A percentile compares a stretch with the other conserved stretches of the same genome.
These are phyloP conservation scores for Cystofilobasidium ferigula DNA, from an alignment of 768 basidiomycete genomes.

Conservation along the genomic window DNA sequence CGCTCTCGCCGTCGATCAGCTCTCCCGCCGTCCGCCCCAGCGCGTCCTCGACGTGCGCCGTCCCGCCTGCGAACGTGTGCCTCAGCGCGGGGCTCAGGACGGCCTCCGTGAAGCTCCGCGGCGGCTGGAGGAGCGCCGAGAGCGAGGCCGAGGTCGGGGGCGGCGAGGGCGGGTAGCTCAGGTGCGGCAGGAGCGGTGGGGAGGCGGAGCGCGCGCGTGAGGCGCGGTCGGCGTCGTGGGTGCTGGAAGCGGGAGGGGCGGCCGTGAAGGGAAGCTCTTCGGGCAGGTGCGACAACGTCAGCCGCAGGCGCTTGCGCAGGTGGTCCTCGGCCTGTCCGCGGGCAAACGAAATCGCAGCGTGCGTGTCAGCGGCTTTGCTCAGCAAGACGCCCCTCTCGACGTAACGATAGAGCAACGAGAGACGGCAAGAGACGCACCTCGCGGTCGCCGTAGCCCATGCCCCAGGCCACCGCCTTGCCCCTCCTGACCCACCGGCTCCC, in stretches of 20 bases:
- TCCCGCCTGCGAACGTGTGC: constrained; percentile 73
- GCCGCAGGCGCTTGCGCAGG: constrained; percentile 17
- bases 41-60: constrained; percentile 57
- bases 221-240: not conserved
- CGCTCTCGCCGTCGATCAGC: constrained; percentile 70
- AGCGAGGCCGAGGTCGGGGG: constrained; percentile 51
- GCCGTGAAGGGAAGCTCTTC: not conserved
- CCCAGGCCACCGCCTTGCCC: constrained; percentile 75
- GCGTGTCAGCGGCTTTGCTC: too few species aligned
- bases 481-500: constrained; percentile 71
- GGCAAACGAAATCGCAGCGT: not conserved
- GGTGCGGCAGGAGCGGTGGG: constrained; percentile 41
- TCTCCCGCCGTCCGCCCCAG: constrained; percentile 70
- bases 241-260: not conserved
- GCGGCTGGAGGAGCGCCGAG: constrained; percentile 43
- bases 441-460: constrained; percentile 72
- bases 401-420: too few species aligned
- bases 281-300: constrained; percentile 22
- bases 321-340: constrained; percentile 22
- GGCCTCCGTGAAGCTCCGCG: constrained; percentile 63
- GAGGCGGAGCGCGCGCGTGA: constrained; percentile 16
- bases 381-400: too few species aligned
- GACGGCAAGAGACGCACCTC: constrained; percentile 47
- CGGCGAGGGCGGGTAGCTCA: constrained; percentile 69
- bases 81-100: constrained; percentile 76